phyloP scores from a whole-genome alignment of 1,139 yeast species.

The Torulaspora globosa region DNA sequence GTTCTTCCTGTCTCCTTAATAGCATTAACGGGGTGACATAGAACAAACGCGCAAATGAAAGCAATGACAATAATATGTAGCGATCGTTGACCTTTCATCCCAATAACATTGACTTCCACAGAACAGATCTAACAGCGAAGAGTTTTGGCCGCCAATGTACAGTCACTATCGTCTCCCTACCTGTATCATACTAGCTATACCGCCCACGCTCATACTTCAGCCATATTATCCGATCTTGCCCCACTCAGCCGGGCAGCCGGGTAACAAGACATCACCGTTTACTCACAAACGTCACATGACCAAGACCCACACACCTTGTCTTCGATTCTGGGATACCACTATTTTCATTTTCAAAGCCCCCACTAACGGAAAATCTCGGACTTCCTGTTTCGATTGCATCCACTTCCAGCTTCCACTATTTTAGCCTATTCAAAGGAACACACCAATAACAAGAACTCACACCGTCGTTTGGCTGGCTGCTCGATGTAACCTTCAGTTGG shows the following conservation, averaged over 20 bases:
- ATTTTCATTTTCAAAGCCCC: neutral
- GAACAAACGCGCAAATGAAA: neutral
- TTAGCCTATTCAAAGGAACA: neutral
- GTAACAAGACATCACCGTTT: neutral
- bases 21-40: constrained; percentile 2
- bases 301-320: neutral
- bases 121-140: neutral
- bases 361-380: neutral
- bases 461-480: neutral
- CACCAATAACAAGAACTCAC: neutral
- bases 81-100: constrained; percentile 4
- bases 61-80: neutral
- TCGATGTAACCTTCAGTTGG: neutral
- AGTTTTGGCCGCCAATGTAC: neutral
- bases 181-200: neutral
- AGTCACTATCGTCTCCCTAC: neutral
- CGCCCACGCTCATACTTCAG: neutral
- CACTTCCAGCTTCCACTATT: constrained; percentile 4
- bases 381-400: constrained; percentile 2
- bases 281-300: neutral
- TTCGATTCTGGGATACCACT: constrained; percentile 1
- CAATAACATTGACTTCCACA: neutral
- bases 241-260: neutral
- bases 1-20: constrained; percentile 2
- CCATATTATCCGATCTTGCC: neutral